A percentile compares a stretch with the other conserved stretches of the same genome.
phyloP scores from a whole-genome alignment of 805 yeast species.

The Starmerella ratchasimensis region DNA sequence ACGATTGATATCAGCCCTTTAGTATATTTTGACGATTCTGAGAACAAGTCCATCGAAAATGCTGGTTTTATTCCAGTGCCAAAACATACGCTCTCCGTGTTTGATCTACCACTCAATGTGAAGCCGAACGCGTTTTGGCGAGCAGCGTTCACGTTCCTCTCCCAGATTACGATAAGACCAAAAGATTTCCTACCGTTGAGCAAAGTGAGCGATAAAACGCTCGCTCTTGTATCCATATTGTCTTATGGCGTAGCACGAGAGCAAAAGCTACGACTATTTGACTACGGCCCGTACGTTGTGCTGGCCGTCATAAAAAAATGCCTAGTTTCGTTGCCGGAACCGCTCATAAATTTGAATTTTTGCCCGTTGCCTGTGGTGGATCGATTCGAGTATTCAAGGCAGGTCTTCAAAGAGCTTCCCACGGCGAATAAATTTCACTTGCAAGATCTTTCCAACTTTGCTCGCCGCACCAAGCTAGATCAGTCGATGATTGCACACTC shows the following conservation, averaged over 20 bases:
- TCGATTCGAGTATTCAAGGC: constrained; percentile 32
- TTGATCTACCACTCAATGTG: constrained; percentile 22
- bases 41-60: constrained; percentile 21
- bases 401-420: constrained; percentile 24
- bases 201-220: background rate
- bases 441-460: constrained; percentile 2
- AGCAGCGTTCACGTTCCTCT: constrained; percentile 19
- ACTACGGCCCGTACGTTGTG: constrained; percentile 43
- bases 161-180: background rate
- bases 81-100: constrained; percentile 25
- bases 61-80: constrained; percentile 37
- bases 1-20: constrained; percentile 59
- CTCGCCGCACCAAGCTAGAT: background rate
- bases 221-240: constrained; percentile 15
- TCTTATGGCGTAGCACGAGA: constrained; percentile 31
- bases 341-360: constrained; percentile 39
- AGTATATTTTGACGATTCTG: constrained; percentile 56
- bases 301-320: constrained; percentile 33
- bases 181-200: constrained; percentile 4
- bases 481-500: constrained; percentile 30
- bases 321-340: constrained; percentile 38
- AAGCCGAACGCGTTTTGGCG: constrained; percentile 22
- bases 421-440: constrained; percentile 5
- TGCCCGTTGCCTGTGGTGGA: constrained; percentile 43
- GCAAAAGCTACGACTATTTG: constrained; percentile 40